phyloP scores from a whole-genome alignment of 2,329 filamentous ascomycete species.

The Ilyonectria destructans region DNA sequence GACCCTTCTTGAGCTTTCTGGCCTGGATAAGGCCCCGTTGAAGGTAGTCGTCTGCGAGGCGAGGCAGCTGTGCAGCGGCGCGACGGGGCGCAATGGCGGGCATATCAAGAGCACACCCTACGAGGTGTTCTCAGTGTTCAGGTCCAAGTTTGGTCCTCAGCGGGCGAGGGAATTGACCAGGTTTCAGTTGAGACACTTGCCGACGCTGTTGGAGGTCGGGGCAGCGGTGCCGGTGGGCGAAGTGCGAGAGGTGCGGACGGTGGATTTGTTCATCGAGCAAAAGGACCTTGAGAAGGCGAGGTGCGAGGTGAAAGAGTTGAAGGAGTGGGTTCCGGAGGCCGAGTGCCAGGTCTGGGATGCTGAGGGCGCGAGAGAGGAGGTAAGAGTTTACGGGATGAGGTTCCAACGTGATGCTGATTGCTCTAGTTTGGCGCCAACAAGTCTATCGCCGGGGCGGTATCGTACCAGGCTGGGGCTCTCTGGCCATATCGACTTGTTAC shows the following conservation, averaged over 20 bases:
- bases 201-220: conserved; percentile 58
- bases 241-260: conserved; percentile 62
- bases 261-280: conserved; percentile 62
- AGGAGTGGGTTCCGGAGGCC: conserved; percentile 59
- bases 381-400: conserved; percentile 29
- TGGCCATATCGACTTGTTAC: conserved; percentile 68
- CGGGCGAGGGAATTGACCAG: conserved; percentile 59
- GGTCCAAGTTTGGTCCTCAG: conserved; percentile 51
- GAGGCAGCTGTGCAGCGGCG: conserved; percentile 65
- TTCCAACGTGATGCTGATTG: neutral
- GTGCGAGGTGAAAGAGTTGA: conserved; percentile 53
- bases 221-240: conserved; percentile 56
- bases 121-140: conserved; percentile 57
- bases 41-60: conserved; percentile 67
- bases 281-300: conserved; percentile 54
- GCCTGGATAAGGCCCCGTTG: conserved; percentile 5
- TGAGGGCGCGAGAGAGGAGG: conserved; percentile 53
- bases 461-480: conserved; percentile 64
- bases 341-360: conserved; percentile 54
- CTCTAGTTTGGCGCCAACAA: conserved; percentile 55
- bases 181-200: conserved; percentile 63
- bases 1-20: conserved; percentile 49
- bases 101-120: conserved; percentile 66
- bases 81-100: conserved; percentile 69
- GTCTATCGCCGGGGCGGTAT: conserved; percentile 59